A percentile compares a stretch with the other conserved stretches of the same genome.
Evolutionary conservation across 1,284 basidiomycete species (phyloP).

Genomic region (Pyrrhoderma lamaoense): DNA sequence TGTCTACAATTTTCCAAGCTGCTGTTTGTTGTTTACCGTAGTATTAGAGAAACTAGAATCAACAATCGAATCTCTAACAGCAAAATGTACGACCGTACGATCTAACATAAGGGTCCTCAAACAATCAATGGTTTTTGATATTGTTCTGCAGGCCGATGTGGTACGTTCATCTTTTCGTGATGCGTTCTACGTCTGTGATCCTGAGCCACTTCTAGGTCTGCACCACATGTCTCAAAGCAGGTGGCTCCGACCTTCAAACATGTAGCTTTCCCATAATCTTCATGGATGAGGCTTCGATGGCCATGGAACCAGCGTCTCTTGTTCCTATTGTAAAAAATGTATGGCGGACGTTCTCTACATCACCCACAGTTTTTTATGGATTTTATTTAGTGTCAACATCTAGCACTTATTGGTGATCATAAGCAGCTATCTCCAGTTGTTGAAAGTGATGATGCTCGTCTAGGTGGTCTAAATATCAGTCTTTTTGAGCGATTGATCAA

Average conservation of each 20-base stretch:
- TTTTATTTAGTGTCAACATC: constrained; percentile 58
- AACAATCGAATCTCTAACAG: too few relatives aligned
- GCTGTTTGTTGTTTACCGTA: too few relatives aligned
- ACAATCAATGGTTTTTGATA: constrained; percentile 50
- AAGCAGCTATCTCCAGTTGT: constrained; percentile 94
- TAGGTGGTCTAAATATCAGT: constrained; percentile 68
- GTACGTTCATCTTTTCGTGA: constrained; percentile 36
- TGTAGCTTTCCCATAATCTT: constrained; percentile 92
- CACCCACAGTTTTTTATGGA: constrained; percentile 3
- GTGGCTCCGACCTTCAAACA: constrained; percentile 47
- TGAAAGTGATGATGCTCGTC: constrained; percentile 60
- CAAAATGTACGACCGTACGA: too few relatives aligned
- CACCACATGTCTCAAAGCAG: constrained; percentile 75
- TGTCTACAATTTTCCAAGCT: too few relatives aligned
- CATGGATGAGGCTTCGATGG: constrained; percentile 93
- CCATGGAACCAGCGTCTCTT: constrained; percentile 83
- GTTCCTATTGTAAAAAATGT: constrained; percentile 86
- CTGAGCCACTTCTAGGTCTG: constrained; percentile 50
- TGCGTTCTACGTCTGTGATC: neutral
- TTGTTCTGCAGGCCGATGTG: constrained; percentile 65
- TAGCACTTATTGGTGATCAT: constrained; percentile 91
- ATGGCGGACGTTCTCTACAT: constrained; percentile 53
- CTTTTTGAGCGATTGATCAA: constrained; percentile 85
- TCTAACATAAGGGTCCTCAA: constrained; percentile 42
- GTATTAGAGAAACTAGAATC: too few relatives aligned